Evolutionary conservation across 306 rosid genomes (phyloP).

Genomic region (Rubus idaeus): DNA sequence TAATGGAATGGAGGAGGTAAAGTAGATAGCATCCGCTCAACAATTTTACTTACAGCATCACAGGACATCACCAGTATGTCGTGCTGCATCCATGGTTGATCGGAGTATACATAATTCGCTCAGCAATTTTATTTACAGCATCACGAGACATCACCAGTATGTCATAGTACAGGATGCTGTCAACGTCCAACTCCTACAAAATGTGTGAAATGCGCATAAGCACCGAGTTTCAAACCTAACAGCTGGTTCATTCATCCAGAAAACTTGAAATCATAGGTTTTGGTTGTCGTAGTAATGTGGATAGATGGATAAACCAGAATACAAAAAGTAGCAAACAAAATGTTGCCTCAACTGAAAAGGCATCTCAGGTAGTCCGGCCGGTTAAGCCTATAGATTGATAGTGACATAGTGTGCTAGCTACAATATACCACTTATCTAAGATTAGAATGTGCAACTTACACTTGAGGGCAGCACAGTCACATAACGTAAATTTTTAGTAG

Average conservation of each 20-base stretch:
- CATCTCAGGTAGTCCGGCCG: neutral
- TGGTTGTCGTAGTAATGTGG: neutral
- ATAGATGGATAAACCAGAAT: neutral
- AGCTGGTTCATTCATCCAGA: conserved; percentile 1
- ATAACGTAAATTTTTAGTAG: conserved; percentile 84
- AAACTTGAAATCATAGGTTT: neutral
- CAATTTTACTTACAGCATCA: conserved; percentile 72
- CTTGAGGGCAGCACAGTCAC: conserved; percentile 76
- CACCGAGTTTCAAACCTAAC: neutral
- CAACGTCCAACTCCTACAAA: conserved; percentile 86
- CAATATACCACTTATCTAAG: conserved; percentile 7
- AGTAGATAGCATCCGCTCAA: conserved; percentile 45
- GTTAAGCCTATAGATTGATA: neutral
- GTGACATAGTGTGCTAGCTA: neutral
- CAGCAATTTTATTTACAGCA: conserved; percentile 77
- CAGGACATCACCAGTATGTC: conserved; percentile 85
- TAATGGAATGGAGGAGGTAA: conserved; percentile 17
- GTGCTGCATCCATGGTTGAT: conserved; percentile 41
- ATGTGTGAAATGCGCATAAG: conserved; percentile 19
- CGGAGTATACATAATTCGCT: conserved; percentile 76
- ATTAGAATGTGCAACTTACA: conserved; percentile 48
- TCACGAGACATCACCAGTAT: conserved; percentile 79
- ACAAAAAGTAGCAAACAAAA: neutral
- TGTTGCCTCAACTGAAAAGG: neutral
- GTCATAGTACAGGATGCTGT: conserved; percentile 78